These are phyloP conservation scores for Cyberlindnera euphorbiae DNA, from an alignment of 805 yeast species.

Conservation along the genomic window DNA sequence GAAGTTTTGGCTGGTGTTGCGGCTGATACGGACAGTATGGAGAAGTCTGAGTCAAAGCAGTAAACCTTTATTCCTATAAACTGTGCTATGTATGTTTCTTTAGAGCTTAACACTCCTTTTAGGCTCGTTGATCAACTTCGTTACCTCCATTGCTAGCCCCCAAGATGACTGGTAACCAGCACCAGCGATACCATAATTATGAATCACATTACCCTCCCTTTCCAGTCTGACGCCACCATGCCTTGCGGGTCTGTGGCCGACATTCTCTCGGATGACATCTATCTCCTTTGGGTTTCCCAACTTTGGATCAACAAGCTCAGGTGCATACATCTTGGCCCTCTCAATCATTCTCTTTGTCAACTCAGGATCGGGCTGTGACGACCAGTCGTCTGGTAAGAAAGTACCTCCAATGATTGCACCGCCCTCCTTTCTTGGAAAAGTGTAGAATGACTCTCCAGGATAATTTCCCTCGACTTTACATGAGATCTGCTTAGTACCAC, in stretches of 20 bases:
- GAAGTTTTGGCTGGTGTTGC: no score
- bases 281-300: conserved; percentile 32
- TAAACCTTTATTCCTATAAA: no score
- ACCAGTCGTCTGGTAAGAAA: conserved; percentile 28
- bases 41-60: no score
- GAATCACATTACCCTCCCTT: conserved; percentile 41
- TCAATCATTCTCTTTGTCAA: conserved; percentile 41
- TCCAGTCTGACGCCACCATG: conserved; percentile 54
- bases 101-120: conserved; percentile 22
- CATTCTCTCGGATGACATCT: conserved; percentile 46
- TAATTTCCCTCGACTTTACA: conserved; percentile 30
- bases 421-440: conserved; percentile 73
- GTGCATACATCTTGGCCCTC: conserved; percentile 24
- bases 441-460: conserved; percentile 45
- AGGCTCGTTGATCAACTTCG: conserved; percentile 30
- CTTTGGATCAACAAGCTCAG: conserved; percentile 25
- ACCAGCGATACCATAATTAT: conserved; percentile 71
- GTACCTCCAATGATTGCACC: conserved; percentile 64
- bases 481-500: conserved; percentile 24
- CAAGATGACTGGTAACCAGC: conserved; percentile 73
- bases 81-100: no score
- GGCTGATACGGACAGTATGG: no score
- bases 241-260: conserved; percentile 67
- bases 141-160: conserved; percentile 52
- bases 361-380: conserved; percentile 34